Conservation (phyloP, 2,329 filamentous ascomycete species). For the Stagonosporopsis chrysanthemi region DNA sequence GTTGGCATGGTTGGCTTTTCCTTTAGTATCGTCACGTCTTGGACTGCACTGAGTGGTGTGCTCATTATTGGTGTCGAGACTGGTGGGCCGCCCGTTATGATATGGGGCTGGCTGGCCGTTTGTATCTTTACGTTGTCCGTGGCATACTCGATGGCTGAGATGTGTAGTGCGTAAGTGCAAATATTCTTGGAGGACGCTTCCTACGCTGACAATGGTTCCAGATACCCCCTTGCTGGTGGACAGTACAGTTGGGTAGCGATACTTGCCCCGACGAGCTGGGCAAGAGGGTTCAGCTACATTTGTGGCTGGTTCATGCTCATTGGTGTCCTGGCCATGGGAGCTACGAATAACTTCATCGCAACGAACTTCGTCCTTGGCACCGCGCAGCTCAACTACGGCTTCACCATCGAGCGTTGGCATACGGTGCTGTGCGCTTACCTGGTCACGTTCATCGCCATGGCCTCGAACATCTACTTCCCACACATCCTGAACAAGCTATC, state of each 20-base stretch:
- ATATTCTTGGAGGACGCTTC: not conserved
- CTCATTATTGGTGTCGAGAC: conserved; percentile 64
- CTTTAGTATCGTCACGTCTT: conserved; percentile 66
- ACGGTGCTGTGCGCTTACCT: conserved; percentile 62
- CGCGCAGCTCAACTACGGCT: conserved; percentile 61
- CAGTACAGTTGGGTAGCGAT: conserved; percentile 67
- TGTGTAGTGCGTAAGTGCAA: conserved; percentile 55
- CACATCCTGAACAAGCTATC: conserved; percentile 61
- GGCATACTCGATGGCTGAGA: conserved; percentile 67
- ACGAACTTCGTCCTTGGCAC: conserved; percentile 65
- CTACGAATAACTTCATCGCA: conserved; percentile 62
- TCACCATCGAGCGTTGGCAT: conserved; percentile 64
- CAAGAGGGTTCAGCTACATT: conserved; percentile 49
- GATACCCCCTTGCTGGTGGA: conserved; percentile 63
- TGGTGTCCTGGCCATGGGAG: conserved; percentile 61
- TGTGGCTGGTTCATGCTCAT: conserved; percentile 49
- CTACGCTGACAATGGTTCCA: conserved; percentile 10
- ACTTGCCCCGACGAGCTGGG: conserved; percentile 56
- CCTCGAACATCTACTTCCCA: conserved; percentile 60
- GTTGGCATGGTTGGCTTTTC: conserved; percentile 65
- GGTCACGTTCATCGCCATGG: conserved; percentile 55
- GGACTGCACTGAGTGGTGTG: conserved; percentile 64
- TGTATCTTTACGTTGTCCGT: conserved; percentile 61
- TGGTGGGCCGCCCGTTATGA: conserved; percentile 66
- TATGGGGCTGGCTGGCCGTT: conserved; percentile 64